A percentile compares a stretch with the other conserved stretches of the same genome.
Conservation (phyloP, 106 monocot species). For the Dendrobium chrysotoxum region DNA sequence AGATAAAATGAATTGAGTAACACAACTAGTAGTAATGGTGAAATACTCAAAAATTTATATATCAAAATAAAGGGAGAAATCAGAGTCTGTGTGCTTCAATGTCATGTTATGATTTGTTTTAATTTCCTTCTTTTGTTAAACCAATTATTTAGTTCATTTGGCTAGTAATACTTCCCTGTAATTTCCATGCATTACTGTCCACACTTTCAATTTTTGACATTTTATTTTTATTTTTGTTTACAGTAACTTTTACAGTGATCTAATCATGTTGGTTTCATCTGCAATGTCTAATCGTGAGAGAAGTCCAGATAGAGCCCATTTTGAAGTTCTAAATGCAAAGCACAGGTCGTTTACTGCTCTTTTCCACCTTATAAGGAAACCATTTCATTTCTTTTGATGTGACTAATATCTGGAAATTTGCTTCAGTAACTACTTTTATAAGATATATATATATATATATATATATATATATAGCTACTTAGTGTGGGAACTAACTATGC, state of each 20-base stretch:
- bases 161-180: neutral
- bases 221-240: slow-evolving; percentile 8
- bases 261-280: slow-evolving; percentile 79
- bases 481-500: neutral
- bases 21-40: too few relatives aligned
- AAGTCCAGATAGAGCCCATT: slow-evolving; percentile 76
- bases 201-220: neutral
- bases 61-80: too few relatives aligned
- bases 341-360: slow-evolving; percentile 48
- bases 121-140: neutral
- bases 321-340: slow-evolving; percentile 86
- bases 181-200: neutral
- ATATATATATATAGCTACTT: neutral
- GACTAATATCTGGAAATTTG: neutral
- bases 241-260: slow-evolving; percentile 85
- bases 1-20: too few relatives aligned
- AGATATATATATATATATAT: neutral
- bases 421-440: neutral
- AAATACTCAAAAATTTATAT: too few relatives aligned
- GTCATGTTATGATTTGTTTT: neutral
- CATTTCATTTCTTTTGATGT: neutral
- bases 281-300: slow-evolving; percentile 71
- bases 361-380: neutral
- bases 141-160: neutral
- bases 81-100: too few relatives aligned